These are phyloP conservation scores for Starmerella riodocensis DNA, from an alignment of 805 yeast genomes.

Conservation along the genomic window DNA sequence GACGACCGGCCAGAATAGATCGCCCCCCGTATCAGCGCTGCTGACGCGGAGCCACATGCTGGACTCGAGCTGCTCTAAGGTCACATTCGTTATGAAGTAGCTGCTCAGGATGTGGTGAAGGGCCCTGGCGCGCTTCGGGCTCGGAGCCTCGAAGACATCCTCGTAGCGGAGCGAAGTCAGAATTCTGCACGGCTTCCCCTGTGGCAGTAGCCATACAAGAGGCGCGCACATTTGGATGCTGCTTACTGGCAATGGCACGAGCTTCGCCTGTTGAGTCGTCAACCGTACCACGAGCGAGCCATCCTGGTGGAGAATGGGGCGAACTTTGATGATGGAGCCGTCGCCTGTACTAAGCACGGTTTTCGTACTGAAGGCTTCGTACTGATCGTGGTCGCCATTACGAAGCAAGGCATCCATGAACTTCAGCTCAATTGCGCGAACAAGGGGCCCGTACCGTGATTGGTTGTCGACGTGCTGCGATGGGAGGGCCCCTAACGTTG, in stretches of 20 bases:
- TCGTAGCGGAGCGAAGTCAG: slow-evolving; percentile 8
- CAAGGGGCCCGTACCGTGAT: slow-evolving; percentile 13
- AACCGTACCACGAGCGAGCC: slow-evolving; percentile 17
- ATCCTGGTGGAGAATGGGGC: slow-evolving; percentile 12
- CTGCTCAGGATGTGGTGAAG: slow-evolving; percentile 8
- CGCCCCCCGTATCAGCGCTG: slow-evolving; percentile 13
- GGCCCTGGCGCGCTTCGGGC: slow-evolving; percentile 15
- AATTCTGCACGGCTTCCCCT: slow-evolving; percentile 16
- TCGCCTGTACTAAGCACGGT: slow-evolving; percentile 11
- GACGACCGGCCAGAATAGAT: slow-evolving; percentile 20
- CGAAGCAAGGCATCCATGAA: slow-evolving; percentile 13
- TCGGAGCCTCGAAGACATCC: slow-evolving; percentile 15
- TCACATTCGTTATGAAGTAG: slow-evolving; percentile 8
- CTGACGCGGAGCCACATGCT: slow-evolving; percentile 20
- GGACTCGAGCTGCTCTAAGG: slow-evolving; percentile 10
- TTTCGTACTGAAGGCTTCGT: slow-evolving; percentile 17
- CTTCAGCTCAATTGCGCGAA: slow-evolving; percentile 17
- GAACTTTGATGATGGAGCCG: slow-evolving; percentile 16
- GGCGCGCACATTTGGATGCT: slow-evolving; percentile 9
- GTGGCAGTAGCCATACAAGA: slow-evolving; percentile 21
- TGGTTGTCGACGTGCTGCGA: not conserved
- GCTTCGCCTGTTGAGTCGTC: slow-evolving; percentile 9
- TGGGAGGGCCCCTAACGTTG: not conserved
- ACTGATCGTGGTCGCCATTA: slow-evolving; percentile 10
- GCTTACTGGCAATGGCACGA: slow-evolving; percentile 10